Evolutionary conservation across 2,329 filamentous ascomycete genomes (phyloP), one percentile per base, ranked within the genome.

Genomic region (Tolypocladium sp.): DNA sequence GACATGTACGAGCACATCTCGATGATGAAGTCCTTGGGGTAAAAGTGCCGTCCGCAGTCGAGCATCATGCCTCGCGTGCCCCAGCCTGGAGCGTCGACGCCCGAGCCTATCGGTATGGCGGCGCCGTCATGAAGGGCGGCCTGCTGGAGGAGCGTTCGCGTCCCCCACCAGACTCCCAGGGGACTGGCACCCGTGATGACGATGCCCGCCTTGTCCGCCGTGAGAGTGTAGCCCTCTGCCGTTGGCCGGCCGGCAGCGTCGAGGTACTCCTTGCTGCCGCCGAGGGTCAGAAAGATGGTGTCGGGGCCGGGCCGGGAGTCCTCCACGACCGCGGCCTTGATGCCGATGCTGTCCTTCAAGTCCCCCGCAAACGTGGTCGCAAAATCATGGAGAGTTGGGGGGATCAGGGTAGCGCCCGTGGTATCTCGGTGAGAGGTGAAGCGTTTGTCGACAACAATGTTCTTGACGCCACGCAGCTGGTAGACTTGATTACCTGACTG

Each of bases 1-100:
- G 82, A 84, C 62, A 83, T 78, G 67, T 84, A 85, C 0, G 78
- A 76, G 68, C 83, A 85, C 62, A 85, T 70, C n/a, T 85, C 82
- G 46, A 76, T 73, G 20, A 85, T 64, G 61, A 83, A 85, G 17
- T 76, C 71, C 8, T 75, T 71, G 0, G 82, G 78, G 63, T 85
- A 85, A 66, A 77, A 85, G 64, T 85, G 81, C 3, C 82, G 76
- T 1, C 76, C 83, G 4, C 71, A 76, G 58, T 86, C 83, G 4
- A 85, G 71, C 69, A 80, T 73, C 61, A 76, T 77, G 3, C 81
- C 81, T 38, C 81, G 70, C 5, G 71, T 77, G 1, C 71, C 65
- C 74, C 78, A 85, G 17, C 81, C 79, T 0, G 82, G 82, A 0
- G 73, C 71, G 69, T 85, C 82, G 1, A 71, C 62, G 2, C 73